Percentiles rank a stretch among this genome's conserved stretches.
phyloP scores from a whole-genome alignment of 331 rosid genomes.

The Stylosanthes scabra region DNA sequence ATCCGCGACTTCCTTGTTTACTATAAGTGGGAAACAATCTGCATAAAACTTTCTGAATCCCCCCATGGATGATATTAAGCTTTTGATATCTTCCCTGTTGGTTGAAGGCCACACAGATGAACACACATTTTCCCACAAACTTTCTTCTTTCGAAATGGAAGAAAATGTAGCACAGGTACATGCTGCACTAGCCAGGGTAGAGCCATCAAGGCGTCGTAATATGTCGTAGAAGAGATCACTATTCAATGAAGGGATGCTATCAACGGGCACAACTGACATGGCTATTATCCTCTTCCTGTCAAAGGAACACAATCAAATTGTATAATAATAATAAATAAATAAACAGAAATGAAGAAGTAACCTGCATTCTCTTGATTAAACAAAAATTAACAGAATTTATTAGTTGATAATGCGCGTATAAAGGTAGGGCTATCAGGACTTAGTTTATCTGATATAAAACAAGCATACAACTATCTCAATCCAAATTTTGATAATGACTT shows the following conservation, averaged over 20 bases:
- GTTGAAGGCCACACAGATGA: slow-evolving; percentile 95
- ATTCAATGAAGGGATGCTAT: slow-evolving; percentile 64
- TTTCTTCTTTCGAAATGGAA: slow-evolving; percentile 89
- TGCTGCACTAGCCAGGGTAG: slow-evolving; percentile 80
- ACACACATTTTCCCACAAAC: slow-evolving; percentile 87
- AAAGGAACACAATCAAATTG: slow-evolving; percentile 38
- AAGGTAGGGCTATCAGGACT: slow-evolving; percentile 22
- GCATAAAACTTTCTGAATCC: slow-evolving; percentile 91
- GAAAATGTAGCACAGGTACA: slow-evolving; percentile 80
- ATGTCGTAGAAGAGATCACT: slow-evolving; percentile 85
- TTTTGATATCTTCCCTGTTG: slow-evolving; percentile 80
- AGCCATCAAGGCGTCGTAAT: slow-evolving; percentile 87
- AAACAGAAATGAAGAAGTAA: slow-evolving; percentile 35
- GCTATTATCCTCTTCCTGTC: slow-evolving; percentile 41
- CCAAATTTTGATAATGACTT: slow-evolving; percentile 14
- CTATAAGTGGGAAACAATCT: slow-evolving; percentile 89
- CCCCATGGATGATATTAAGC: slow-evolving; percentile 70
- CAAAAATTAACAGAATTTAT: background rate
- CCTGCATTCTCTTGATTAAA: slow-evolving; percentile 39
- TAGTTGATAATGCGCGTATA: slow-evolving; percentile 26
- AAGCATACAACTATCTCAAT: background rate
- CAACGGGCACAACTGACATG: slow-evolving; percentile 60
- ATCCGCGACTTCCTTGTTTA: slow-evolving; percentile 74
- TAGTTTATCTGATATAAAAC: slow-evolving; percentile 21
- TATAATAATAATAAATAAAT: no score